These are phyloP conservation scores for Aurinia saxatilis DNA, from an alignment of 345 rosid species.

Conservation along the genomic window DNA sequence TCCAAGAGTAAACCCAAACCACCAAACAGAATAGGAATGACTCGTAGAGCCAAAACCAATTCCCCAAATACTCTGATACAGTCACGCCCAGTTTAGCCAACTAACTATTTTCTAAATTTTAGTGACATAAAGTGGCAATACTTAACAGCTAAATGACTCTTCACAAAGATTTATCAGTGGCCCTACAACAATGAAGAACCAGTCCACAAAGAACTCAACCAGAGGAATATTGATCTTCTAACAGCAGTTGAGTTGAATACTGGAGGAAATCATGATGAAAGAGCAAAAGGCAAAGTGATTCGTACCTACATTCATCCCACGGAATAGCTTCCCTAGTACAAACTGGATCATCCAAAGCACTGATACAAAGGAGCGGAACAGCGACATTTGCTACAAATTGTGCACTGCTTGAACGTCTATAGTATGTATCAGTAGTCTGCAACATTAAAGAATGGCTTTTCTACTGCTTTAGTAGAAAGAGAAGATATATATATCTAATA, in stretches of 20 bases:
- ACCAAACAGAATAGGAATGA: neutral
- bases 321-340: constrained; percentile 94
- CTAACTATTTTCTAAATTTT: neutral
- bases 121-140: neutral
- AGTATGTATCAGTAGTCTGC: constrained; percentile 88
- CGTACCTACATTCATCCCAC: constrained; percentile 96
- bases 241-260: neutral
- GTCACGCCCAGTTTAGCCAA: neutral
- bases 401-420: constrained; percentile 73
- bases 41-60: neutral
- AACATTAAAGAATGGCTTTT: constrained; percentile 16
- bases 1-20: neutral
- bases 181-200: neutral
- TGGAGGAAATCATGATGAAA: neutral
- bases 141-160: neutral
- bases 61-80: neutral
- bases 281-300: neutral
- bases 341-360: constrained; percentile 87
- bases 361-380: constrained; percentile 77
- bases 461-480: neutral
- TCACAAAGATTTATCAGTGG: neutral
- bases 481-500: neutral
- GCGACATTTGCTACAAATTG: constrained; percentile 52
- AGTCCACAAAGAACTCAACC: neutral
- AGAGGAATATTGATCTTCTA: neutral